These are phyloP conservation scores for Graphilbum sp. DNA, from an alignment of 2,329 filamentous ascomycete genomes.

Conservation along the genomic window DNA sequence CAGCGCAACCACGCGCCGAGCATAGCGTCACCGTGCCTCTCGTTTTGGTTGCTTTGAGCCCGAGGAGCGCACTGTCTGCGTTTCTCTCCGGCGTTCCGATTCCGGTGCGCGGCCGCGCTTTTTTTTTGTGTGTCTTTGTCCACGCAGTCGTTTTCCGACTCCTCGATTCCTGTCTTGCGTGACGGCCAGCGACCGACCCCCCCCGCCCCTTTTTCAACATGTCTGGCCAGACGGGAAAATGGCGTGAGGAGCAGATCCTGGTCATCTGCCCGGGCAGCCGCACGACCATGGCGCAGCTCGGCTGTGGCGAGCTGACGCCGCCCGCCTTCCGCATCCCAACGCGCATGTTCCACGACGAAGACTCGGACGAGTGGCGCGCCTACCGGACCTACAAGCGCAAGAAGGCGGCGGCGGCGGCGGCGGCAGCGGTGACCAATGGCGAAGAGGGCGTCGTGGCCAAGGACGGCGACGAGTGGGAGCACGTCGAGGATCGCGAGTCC, in stretches of 20 bases:
- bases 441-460: constrained; percentile 21
- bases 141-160: neutral
- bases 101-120: too few relatives aligned
- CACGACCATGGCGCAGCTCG: constrained; percentile 80
- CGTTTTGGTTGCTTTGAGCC: neutral
- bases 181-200: too few relatives aligned
- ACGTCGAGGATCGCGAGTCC: constrained; percentile 77
- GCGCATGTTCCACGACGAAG: constrained; percentile 82
- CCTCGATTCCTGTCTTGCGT: neutral
- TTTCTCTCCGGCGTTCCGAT: neutral
- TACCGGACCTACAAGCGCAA: constrained; percentile 57
- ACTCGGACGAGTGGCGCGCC: constrained; percentile 59
- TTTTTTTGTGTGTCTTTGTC: neutral
- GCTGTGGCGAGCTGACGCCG: constrained; percentile 78
- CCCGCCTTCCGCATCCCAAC: constrained; percentile 76
- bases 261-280: constrained; percentile 72
- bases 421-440: constrained; percentile 5
- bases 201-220: constrained; percentile 23
- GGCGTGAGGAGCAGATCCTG: constrained; percentile 48
- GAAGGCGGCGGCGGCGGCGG: constrained; percentile 23
- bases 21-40: too few relatives aligned
- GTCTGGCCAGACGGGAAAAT: constrained; percentile 41
- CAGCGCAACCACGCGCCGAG: too few relatives aligned
- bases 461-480: constrained; percentile 44
- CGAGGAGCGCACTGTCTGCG: too few relatives aligned